Evolutionary conservation across 1,139 yeast genomes (phyloP).

Genomic region (Saccharomyces hybrid): DNA sequence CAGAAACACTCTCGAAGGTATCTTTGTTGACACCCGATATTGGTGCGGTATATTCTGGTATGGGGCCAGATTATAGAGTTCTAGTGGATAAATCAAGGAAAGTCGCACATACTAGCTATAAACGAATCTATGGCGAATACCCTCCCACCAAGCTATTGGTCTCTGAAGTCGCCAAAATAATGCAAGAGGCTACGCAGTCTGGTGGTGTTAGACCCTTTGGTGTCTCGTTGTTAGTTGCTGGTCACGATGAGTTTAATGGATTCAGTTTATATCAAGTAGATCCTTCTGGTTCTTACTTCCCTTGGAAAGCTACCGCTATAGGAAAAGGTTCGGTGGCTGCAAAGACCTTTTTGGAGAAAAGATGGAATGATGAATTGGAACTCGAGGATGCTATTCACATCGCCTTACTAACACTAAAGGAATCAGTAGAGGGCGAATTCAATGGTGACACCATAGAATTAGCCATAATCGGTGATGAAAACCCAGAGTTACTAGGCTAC

Average conservation of each 20-base stretch:
- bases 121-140: slow-evolving; percentile 88
- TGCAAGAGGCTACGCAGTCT: slow-evolving; percentile 97
- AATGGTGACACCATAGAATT: slow-evolving; percentile 95
- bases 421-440: slow-evolving; percentile 96
- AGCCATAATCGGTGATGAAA: slow-evolving; percentile 77
- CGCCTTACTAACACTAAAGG: slow-evolving; percentile 88
- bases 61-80: slow-evolving; percentile 98
- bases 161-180: slow-evolving; percentile 88
- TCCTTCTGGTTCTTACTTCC: slow-evolving; percentile 96
- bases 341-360: slow-evolving; percentile 91
- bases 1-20: slow-evolving; percentile 71
- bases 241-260: slow-evolving; percentile 76
- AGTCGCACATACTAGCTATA: slow-evolving; percentile 86
- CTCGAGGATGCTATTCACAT: slow-evolving; percentile 97
- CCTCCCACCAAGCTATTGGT: slow-evolving; percentile 95
- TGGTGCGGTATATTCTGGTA: slow-evolving; percentile 95
- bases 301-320: slow-evolving; percentile 99
- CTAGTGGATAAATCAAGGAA: slow-evolving; percentile 90
- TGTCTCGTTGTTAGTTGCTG: slow-evolving; percentile 89
- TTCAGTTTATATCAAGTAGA: slow-evolving; percentile 93
- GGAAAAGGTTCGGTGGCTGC: slow-evolving; percentile 94
- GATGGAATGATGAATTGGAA: slow-evolving; percentile 96
- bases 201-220: slow-evolving; percentile 65
- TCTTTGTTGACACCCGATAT: slow-evolving; percentile 87
- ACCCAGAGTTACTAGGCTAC: slow-evolving; percentile 75